Percentiles rank a stretch among this genome's conserved stretches.
These are phyloP conservation scores for Sugiyamaella smithiae DNA, from an alignment of 805 yeast genomes.

Conservation along the genomic window DNA sequence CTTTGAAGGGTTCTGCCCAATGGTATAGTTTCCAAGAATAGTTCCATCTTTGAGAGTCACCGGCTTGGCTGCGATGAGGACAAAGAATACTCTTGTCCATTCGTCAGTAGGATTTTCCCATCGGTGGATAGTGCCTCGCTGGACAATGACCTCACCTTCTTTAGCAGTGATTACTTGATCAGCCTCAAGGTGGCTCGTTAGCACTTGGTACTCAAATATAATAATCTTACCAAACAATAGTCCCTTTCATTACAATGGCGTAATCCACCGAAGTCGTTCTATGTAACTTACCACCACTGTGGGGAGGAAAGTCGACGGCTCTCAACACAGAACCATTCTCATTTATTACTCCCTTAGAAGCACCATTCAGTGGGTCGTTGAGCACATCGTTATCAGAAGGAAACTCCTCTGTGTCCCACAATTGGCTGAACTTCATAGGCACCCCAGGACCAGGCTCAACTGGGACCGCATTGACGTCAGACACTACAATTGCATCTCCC, in stretches of 20 bases:
- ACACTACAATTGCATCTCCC: slow-evolving; percentile 2
- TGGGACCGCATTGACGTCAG: background rate
- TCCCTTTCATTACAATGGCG: slow-evolving; percentile 6
- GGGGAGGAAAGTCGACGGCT: slow-evolving; percentile 7
- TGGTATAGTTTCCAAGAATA: background rate
- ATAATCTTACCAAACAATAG: slow-evolving; percentile 1
- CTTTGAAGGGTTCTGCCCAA: too few relatives aligned
- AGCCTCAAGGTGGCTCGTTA: background rate
- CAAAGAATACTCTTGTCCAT: slow-evolving; percentile 4
- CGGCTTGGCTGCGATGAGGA: slow-evolving; percentile 9
- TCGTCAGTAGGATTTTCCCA: slow-evolving; percentile 7
- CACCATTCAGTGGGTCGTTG: slow-evolving; percentile 4
- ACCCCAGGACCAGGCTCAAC: background rate
- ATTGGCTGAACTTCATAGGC: background rate
- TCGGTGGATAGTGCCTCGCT: slow-evolving; percentile 7
- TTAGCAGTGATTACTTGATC: slow-evolving; percentile 2
- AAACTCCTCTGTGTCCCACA: slow-evolving; percentile 6
- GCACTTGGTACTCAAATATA: background rate
- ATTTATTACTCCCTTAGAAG: background rate
- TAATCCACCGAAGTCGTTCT: slow-evolving; percentile 5
- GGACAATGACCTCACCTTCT: slow-evolving; percentile 7
- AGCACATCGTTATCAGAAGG: slow-evolving; percentile 5
- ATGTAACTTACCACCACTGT: background rate
- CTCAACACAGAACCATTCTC: slow-evolving; percentile 1
- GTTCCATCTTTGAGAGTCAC: background rate